These are phyloP conservation scores for Penicillium atrosanguineum DNA, from an alignment of 495 filamentous ascomycete species.

Conservation along the genomic window DNA sequence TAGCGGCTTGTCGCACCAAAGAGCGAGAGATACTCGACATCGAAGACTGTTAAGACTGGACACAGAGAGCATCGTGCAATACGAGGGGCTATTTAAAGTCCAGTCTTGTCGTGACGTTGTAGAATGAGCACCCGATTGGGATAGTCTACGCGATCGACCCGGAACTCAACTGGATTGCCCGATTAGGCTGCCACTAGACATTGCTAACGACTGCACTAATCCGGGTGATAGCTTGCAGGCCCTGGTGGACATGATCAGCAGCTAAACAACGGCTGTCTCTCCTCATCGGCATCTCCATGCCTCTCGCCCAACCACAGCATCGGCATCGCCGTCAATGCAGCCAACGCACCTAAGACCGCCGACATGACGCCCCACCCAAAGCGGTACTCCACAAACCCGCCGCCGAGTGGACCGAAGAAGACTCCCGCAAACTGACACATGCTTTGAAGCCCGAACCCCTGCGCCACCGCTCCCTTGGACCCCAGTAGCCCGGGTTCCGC, in stretches of 20 bases:
- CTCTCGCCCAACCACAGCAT: conserved; percentile 25
- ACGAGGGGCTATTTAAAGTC: conserved; percentile 3
- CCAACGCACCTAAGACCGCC: conserved; percentile 13
- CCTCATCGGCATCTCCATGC: neutral
- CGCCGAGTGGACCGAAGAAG: conserved; percentile 62
- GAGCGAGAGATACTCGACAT: neutral
- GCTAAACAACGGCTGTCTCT: neutral
- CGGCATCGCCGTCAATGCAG: neutral
- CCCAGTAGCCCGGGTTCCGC: conserved; percentile 45
- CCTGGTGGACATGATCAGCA: conserved; percentile 8
- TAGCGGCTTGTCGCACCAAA: neutral
- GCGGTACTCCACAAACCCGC: conserved; percentile 56
- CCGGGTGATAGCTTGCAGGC: neutral
- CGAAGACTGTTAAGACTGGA: neutral
- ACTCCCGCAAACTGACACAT: conserved; percentile 36
- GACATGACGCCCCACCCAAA: conserved; percentile 57
- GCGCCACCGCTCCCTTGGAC: conserved; percentile 52
- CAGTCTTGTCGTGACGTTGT: neutral
- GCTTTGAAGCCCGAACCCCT: conserved; percentile 58
- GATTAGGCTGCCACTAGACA: conserved; percentile 1
- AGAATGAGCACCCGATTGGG: conserved; percentile 12
- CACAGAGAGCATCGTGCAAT: neutral
- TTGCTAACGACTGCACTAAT: neutral
- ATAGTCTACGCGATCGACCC: conserved; percentile 14
- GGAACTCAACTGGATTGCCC: conserved; percentile 12